These are phyloP conservation scores for Cephalotrichum gorgonifer DNA, from an alignment of 2,329 filamentous ascomycete species.

Conservation along the genomic window DNA sequence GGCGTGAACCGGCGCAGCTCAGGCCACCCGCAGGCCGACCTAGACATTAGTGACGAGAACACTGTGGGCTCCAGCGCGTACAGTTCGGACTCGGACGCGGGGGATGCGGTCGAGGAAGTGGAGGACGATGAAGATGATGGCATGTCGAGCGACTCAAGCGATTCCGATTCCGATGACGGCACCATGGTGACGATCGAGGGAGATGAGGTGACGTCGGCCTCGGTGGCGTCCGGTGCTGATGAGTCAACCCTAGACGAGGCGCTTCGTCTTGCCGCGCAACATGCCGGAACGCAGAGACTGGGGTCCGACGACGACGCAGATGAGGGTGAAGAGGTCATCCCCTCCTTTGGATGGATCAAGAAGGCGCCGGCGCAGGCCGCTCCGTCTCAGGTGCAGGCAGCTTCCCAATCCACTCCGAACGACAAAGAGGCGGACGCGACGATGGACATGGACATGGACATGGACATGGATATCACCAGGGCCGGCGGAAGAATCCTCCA, in stretches of 20 bases:
- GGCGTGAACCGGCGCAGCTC: conserved; percentile 46
- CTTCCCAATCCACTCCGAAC: not conserved
- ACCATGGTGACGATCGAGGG: conserved; percentile 77
- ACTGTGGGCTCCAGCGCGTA: conserved; percentile 69
- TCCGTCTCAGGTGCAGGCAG: not conserved
- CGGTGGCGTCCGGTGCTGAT: conserved; percentile 48
- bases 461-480: conserved; percentile 47
- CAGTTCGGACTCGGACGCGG: conserved; percentile 54
- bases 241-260: conserved; percentile 64
- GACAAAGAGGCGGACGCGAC: conserved; percentile 29
- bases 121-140: conserved; percentile 32
- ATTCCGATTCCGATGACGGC: conserved; percentile 61
- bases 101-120: conserved; percentile 37
- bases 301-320: conserved; percentile 36
- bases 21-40: conserved; percentile 52
- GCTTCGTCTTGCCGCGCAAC: conserved; percentile 61
- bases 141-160: conserved; percentile 38
- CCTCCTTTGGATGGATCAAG: conserved; percentile 66
- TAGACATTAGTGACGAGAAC: conserved; percentile 55
- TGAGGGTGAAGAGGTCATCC: conserved; percentile 52
- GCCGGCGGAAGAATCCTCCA: conserved; percentile 44
- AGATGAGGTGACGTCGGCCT: conserved; percentile 64
- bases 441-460: conserved; percentile 31
- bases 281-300: conserved; percentile 64
- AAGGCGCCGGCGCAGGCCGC: conserved; percentile 25